Evolutionary conservation across 805 yeast genomes (phyloP).

Genomic region (Spathaspora girioi): DNA sequence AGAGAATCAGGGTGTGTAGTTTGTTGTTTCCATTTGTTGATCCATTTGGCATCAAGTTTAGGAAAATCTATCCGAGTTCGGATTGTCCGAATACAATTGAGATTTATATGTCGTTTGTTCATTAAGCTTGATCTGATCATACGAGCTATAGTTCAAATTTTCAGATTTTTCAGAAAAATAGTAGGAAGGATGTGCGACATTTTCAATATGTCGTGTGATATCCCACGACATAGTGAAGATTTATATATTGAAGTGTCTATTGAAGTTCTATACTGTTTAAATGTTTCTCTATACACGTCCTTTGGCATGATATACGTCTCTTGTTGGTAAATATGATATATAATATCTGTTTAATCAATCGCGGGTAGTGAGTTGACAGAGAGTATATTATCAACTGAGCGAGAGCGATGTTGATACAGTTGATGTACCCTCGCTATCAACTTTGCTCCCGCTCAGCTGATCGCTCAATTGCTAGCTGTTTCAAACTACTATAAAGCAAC

Average conservation of each 20-base stretch:
- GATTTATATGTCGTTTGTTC: neutral
- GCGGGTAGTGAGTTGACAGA: too few species aligned
- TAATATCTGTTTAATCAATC: too few species aligned
- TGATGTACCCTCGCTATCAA: too few species aligned
- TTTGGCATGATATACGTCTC: too few species aligned
- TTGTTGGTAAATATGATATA: too few species aligned
- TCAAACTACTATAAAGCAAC: conserved; percentile 51
- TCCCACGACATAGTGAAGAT: too few species aligned
- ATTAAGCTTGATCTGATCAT: neutral
- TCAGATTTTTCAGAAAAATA: neutral
- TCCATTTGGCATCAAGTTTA: conserved; percentile 53
- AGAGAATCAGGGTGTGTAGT: conserved; percentile 26
- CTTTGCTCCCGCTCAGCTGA: too few species aligned
- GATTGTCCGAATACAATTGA: neutral
- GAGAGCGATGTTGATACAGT: too few species aligned
- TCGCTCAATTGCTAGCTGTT: conserved; percentile 30
- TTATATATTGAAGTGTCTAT: too few species aligned
- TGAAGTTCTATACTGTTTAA: too few species aligned
- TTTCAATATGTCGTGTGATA: neutral
- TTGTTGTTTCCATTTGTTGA: conserved; percentile 39
- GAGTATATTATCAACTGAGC: too few species aligned
- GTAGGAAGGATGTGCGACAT: neutral
- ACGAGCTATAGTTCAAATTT: neutral
- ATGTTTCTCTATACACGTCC: too few species aligned
- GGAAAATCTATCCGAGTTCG: conserved; percentile 9